Percentiles rank a stretch among this genome's conserved stretches.
phyloP scores from a whole-genome alignment of 768 basidiomycete genomes.

The Cyclocybe cylindracea region DNA sequence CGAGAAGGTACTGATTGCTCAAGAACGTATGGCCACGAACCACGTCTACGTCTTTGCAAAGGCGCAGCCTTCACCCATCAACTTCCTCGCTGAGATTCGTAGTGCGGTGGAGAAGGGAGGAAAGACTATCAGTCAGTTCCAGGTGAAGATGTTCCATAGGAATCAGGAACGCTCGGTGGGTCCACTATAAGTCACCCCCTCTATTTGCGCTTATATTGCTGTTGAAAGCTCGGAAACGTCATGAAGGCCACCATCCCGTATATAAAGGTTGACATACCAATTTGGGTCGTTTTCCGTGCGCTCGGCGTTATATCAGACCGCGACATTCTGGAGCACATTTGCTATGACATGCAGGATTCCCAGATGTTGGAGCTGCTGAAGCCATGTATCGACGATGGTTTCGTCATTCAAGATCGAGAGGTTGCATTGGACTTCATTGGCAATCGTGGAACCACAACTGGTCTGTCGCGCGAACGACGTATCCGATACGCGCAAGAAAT shows the following conservation, averaged over 20 bases:
- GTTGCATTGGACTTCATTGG: conserved; percentile 98
- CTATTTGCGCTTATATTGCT: conserved; percentile 7
- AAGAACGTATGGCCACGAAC: conserved; percentile 99
- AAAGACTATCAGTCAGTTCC: conserved; percentile 96
- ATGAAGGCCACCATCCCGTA: conserved; percentile 98
- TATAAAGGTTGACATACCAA: conserved; percentile 97
- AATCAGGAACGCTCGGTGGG: conserved; percentile 87
- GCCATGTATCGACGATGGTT: conserved; percentile 97
- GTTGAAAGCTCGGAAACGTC: conserved; percentile 74
- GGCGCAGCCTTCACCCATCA: conserved; percentile 93
- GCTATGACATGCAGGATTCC: conserved; percentile 94
- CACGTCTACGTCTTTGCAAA: conserved; percentile 99
- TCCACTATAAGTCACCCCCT: conserved; percentile 14
- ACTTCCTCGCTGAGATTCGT: conserved; percentile 95
- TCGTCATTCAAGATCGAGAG: conserved; percentile 96
- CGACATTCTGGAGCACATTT: conserved; percentile 97
- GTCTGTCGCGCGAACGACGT: conserved; percentile 88
- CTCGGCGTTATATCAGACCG: conserved; percentile 97
- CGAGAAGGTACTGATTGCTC: conserved; percentile 99
- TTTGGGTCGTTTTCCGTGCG: conserved; percentile 98
- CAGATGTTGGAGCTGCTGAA: conserved; percentile 98
- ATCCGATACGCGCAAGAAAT: conserved; percentile 98
- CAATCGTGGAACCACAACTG: conserved; percentile 93
- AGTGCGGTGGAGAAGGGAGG: conserved; percentile 98
- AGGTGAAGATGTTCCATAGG: conserved; percentile 95